A percentile compares a stretch with the other conserved stretches of the same genome.
Conservation (phyloP, 306 rosid species). For the Amphicarpaea edgeworthii region DNA sequence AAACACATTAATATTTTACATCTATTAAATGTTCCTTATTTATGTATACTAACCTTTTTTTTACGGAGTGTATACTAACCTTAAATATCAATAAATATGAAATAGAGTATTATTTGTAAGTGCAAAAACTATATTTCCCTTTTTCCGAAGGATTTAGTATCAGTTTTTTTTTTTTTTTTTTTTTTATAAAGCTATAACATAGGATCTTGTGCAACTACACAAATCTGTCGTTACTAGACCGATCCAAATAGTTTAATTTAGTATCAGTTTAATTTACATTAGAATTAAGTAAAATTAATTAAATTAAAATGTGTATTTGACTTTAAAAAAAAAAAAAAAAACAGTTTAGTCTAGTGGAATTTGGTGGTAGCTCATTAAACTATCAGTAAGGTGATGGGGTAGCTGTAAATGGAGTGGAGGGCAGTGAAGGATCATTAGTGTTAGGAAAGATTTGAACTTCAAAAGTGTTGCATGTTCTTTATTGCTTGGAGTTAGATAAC, state of each 20-base stretch:
- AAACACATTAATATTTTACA: neutral
- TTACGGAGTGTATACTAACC: neutral
- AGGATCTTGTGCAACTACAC: too few species aligned
- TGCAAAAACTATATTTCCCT: too few species aligned
- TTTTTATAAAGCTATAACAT: too few species aligned
- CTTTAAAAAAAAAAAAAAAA: too few species aligned
- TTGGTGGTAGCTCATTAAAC: neutral
- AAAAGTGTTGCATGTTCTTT: neutral
- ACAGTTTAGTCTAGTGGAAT: too few species aligned
- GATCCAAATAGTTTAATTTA: neutral
- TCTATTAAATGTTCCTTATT: neutral
- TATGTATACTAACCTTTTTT: neutral
- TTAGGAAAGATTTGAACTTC: too few species aligned
- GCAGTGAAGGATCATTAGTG: neutral
- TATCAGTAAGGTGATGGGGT: neutral
- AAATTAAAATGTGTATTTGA: too few species aligned
- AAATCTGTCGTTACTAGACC: too few species aligned
- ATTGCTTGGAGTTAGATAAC: neutral
- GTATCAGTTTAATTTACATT: neutral
- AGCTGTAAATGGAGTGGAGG: neutral
- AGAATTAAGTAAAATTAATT: neutral
- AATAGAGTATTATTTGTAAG: neutral
- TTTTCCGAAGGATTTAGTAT: too few species aligned
- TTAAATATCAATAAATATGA: neutral
- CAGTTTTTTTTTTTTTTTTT: too few species aligned